These are phyloP conservation scores for Halophytophthora batemanensis DNA, from an alignment of 352 stramenopile genomes.

Conservation along the genomic window DNA sequence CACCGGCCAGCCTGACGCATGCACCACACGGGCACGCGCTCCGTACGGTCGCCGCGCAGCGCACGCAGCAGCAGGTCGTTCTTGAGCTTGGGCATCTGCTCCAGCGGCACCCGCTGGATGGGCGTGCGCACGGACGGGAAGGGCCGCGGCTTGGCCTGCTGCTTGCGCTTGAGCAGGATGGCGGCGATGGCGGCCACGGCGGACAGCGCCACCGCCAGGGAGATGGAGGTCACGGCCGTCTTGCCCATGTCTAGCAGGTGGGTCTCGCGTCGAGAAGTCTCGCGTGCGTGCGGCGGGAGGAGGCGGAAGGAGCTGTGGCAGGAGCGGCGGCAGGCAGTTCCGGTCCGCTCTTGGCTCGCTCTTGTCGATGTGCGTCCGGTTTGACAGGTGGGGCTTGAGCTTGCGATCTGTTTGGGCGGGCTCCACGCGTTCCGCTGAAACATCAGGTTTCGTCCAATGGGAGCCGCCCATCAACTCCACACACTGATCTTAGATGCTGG, in stretches of 20 bases:
- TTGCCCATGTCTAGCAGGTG: slow-evolving; percentile 13
- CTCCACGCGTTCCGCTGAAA: too few species aligned
- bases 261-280: too few species aligned
- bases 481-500: too few species aligned
- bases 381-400: too few species aligned
- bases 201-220: slow-evolving; percentile 34
- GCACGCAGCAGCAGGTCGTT: slow-evolving; percentile 89
- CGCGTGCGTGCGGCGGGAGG: too few species aligned
- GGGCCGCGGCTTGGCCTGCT: slow-evolving; percentile 36
- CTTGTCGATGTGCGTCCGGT: too few species aligned
- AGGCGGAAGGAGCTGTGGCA: too few species aligned
- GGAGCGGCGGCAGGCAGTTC: too few species aligned
- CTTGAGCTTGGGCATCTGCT: slow-evolving; percentile 80
- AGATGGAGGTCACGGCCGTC: slow-evolving; percentile 14
- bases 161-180: slow-evolving; percentile 55
- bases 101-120: slow-evolving; percentile 62
- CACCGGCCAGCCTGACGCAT: slow-evolving; percentile 97
- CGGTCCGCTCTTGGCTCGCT: too few species aligned
- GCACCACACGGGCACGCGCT: slow-evolving; percentile 95
- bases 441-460: too few species aligned
- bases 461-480: too few species aligned
- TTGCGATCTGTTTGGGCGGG: too few species aligned
- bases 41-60: slow-evolving; percentile 81
- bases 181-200: slow-evolving; percentile 57
- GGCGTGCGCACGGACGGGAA: slow-evolving; percentile 71